Conservation (phyloP, 768 basidiomycete genomes). For the Ramaria sp. region DNA sequence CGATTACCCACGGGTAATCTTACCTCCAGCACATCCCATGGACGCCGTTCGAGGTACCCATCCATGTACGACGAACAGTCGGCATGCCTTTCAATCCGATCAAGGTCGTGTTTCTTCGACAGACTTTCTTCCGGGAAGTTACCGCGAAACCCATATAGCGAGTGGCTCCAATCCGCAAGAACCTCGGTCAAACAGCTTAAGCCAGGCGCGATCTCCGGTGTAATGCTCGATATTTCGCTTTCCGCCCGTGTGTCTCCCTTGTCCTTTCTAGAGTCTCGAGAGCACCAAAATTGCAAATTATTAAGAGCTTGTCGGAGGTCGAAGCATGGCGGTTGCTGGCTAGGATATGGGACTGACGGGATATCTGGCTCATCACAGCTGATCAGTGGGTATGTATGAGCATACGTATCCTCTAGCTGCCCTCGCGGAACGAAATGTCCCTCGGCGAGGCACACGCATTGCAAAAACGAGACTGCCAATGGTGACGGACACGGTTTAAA, state of each 20-base stretch:
- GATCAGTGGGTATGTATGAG: conserved; percentile 19
- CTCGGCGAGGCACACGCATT: conserved; percentile 48
- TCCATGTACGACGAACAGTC: conserved; percentile 48
- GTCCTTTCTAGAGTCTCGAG: background rate
- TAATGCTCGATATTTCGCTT: background rate
- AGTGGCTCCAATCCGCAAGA: background rate
- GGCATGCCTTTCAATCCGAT: conserved; percentile 16
- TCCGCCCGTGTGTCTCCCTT: background rate
- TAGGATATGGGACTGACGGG: conserved; percentile 23
- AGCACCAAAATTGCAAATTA: conserved; percentile 45
- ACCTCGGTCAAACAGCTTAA: background rate
- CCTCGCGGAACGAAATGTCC: conserved; percentile 36
- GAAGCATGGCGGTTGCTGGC: conserved; percentile 21
- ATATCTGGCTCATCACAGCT: conserved; percentile 23
- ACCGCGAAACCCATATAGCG: background rate
- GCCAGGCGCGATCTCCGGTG: background rate
- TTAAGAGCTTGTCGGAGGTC: conserved; percentile 64
- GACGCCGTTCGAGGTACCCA: conserved; percentile 32
- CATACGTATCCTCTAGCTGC: conserved; percentile 36
- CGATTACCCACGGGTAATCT: conserved; percentile 4
- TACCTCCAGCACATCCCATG: conserved; percentile 31
- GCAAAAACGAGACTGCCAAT: conserved; percentile 58
- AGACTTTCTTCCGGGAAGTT: background rate
- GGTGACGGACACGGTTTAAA: conserved; percentile 51
- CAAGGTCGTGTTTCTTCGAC: background rate